A percentile compares a stretch with the other conserved stretches of the same genome.
These are phyloP conservation scores for Podila horticola DNA, from an alignment of 192 early-diverging fungal species.

Conservation along the genomic window DNA sequence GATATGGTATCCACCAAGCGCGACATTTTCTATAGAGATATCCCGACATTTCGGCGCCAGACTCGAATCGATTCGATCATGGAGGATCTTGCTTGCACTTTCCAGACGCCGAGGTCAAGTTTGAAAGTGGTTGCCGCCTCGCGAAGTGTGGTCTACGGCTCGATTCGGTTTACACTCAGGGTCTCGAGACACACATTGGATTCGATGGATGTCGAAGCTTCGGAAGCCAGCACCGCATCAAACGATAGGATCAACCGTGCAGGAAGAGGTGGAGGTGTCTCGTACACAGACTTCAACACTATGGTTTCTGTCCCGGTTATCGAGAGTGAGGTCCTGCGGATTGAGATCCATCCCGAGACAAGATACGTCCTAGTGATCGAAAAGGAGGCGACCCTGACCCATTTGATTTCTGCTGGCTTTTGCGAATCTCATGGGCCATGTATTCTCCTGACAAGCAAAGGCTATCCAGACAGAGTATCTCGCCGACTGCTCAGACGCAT, in stretches of 20 bases:
- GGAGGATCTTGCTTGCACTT: constrained; percentile 38
- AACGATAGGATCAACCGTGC: not conserved
- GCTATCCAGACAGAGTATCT: constrained; percentile 27
- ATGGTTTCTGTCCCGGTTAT: constrained; percentile 18
- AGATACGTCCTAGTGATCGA: constrained; percentile 31
- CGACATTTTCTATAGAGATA: constrained; percentile 37
- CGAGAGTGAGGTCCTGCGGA: constrained; percentile 16
- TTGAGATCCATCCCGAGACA: constrained; percentile 40
- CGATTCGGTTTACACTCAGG: constrained; percentile 13
- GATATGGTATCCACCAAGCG: constrained; percentile 15
- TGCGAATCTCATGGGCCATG: constrained; percentile 34
- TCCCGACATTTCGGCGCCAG: constrained; percentile 27
- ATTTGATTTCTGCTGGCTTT: constrained; percentile 28
- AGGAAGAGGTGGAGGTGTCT: not conserved
- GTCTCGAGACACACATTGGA: not conserved
- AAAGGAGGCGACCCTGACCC: constrained; percentile 34
- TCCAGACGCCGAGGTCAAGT: constrained; percentile 21
- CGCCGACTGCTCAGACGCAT: constrained; percentile 16
- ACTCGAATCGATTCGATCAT: constrained; percentile 19
- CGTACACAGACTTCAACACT: constrained; percentile 25
- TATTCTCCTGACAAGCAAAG: constrained; percentile 43
- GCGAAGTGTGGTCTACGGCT: constrained; percentile 30
- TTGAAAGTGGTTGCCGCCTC: constrained; percentile 36
- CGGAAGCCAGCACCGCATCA: not conserved
- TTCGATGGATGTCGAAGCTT: not conserved